A percentile compares a stretch with the other conserved stretches of the same genome.
These are phyloP conservation scores for Rhodomyrtus psidioides DNA, from an alignment of 441 rosid genomes.

Conservation along the genomic window DNA sequence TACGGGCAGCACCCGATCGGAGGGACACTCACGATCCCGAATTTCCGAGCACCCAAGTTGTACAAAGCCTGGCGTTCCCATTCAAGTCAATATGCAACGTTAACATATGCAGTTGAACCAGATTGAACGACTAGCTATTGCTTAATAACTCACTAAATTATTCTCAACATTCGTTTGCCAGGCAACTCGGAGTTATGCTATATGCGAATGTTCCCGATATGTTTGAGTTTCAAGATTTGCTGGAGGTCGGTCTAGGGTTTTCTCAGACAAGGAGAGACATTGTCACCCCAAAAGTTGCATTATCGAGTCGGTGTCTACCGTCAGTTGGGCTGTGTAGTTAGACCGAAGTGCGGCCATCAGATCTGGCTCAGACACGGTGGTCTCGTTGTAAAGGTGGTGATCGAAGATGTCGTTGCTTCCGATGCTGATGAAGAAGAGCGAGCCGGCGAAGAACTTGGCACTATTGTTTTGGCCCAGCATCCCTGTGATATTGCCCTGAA, in stretches of 20 bases:
- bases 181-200: not conserved
- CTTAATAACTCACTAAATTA: not conserved
- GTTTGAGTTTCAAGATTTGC: not conserved
- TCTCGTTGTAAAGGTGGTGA: not conserved
- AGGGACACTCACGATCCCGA: slow-evolving; percentile 1
- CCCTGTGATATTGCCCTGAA: not conserved
- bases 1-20: not conserved
- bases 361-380: not conserved
- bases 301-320: not conserved
- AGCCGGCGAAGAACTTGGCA: not conserved
- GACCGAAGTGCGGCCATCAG: not conserved
- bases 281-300: not conserved
- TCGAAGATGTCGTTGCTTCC: slow-evolving; percentile 4
- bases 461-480: not conserved
- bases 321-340: not conserved
- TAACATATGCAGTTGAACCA: not conserved
- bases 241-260: not conserved
- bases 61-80: not conserved
- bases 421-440: not conserved
- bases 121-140: not conserved
- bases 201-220: not conserved
- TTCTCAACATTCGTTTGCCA: not conserved
- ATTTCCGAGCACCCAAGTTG: slow-evolving; percentile 4
- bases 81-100: not conserved
- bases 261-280: not conserved